These are phyloP conservation scores for Dentiscutata heterogama DNA, from an alignment of 371 early-diverging fungal species.

Conservation along the genomic window DNA sequence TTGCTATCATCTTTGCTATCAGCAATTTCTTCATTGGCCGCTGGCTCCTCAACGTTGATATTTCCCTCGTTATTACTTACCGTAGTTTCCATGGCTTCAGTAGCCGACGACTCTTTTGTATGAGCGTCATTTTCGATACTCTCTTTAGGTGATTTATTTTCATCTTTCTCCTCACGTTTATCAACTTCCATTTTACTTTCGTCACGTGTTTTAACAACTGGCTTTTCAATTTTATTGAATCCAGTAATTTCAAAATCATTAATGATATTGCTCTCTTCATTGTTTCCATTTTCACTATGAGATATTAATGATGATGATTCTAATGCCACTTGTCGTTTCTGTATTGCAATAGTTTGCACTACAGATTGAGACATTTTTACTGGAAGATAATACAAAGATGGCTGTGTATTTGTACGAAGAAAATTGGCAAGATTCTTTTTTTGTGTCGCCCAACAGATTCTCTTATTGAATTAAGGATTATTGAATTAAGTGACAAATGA, in stretches of 20 bases:
- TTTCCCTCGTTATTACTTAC: background rate
- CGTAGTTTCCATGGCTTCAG: background rate
- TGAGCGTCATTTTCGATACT: background rate
- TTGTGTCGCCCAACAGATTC: slow-evolving; percentile 45
- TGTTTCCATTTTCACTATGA: slow-evolving; percentile 12
- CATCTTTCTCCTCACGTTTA: background rate
- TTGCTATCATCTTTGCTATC: slow-evolving; percentile 34
- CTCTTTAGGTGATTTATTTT: background rate
- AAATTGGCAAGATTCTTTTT: slow-evolving; percentile 52
- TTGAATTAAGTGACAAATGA: background rate
- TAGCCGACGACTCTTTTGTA: background rate
- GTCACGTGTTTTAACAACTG: background rate
- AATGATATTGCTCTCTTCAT: background rate
- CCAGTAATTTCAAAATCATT: background rate
- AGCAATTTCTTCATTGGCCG: background rate
- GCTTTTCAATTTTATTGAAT: background rate
- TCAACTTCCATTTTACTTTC: background rate
- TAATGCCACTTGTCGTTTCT: slow-evolving; percentile 44
- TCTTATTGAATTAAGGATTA: background rate
- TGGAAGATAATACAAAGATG: slow-evolving; percentile 63
- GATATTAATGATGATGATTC: slow-evolving; percentile 17
- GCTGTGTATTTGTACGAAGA: slow-evolving; percentile 59
- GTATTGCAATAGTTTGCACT: slow-evolving; percentile 41
- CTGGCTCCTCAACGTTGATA: background rate
- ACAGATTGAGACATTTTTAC: slow-evolving; percentile 55